These are phyloP conservation scores for Citrus maxima DNA, from an alignment of 345 rosid species.

Conservation along the genomic window DNA sequence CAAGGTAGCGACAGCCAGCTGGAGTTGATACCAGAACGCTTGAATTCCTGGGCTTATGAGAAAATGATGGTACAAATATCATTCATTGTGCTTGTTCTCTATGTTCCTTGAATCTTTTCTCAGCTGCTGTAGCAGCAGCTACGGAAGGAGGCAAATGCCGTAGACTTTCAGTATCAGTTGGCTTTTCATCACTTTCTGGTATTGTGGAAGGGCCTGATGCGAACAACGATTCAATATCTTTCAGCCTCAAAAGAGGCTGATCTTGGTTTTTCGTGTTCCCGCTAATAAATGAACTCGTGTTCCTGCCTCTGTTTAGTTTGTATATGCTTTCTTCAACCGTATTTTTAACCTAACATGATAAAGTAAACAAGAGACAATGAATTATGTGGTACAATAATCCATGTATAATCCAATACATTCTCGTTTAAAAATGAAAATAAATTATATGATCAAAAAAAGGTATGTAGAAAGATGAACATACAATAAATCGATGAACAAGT, in stretches of 20 bases:
- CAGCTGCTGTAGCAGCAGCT: slow-evolving; percentile 92
- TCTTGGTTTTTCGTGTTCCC: slow-evolving; percentile 90
- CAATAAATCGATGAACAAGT: slow-evolving; percentile 85
- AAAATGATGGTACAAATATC: not conserved
- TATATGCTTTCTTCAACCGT: slow-evolving; percentile 94
- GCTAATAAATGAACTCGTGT: slow-evolving; percentile 53
- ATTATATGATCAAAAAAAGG: not conserved
- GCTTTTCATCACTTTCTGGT: slow-evolving; percentile 35
- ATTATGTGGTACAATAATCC: not conserved
- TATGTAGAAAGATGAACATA: slow-evolving; percentile 29
- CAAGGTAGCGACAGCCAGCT: not conserved
- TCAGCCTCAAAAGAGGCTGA: slow-evolving; percentile 70
- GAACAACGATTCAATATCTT: slow-evolving; percentile 78
- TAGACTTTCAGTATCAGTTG: slow-evolving; percentile 36
- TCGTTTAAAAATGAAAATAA: not conserved
- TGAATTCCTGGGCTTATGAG: not conserved
- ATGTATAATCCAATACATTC: not conserved
- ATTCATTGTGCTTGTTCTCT: slow-evolving; percentile 6
- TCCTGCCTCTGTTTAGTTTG: slow-evolving; percentile 81
- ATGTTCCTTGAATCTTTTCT: slow-evolving; percentile 62
- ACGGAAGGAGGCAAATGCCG: slow-evolving; percentile 69
- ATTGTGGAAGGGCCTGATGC: slow-evolving; percentile 30
- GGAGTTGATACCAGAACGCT: not conserved
- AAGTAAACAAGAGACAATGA: slow-evolving; percentile 11
- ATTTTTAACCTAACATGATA: slow-evolving; percentile 50